These are phyloP conservation scores for Linanthus parryae DNA, from an alignment of 148 eudicot species.

Conservation along the genomic window DNA sequence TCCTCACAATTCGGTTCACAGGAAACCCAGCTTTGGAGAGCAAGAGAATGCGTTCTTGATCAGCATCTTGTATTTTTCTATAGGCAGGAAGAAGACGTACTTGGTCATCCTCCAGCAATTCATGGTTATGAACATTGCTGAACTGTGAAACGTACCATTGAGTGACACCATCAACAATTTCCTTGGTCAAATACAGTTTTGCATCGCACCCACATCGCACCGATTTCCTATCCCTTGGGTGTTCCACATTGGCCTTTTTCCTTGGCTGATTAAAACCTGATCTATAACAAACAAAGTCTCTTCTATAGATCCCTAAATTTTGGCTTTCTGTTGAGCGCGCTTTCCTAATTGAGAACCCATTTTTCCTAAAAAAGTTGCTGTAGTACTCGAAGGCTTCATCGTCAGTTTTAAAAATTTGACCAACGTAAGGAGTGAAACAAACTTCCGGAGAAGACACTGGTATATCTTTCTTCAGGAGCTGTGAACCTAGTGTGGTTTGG, in stretches of 20 bases:
- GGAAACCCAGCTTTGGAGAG: constrained; percentile 76
- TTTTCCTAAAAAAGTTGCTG: constrained; percentile 52
- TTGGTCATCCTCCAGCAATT: constrained; percentile 65
- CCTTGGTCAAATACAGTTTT: constrained; percentile 56
- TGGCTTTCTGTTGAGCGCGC: constrained; percentile 66
- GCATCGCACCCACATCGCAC: constrained; percentile 83
- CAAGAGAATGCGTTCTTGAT: constrained; percentile 63
- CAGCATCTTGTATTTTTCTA: constrained; percentile 61
- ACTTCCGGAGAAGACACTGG: constrained; percentile 19
- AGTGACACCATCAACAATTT: constrained; percentile 45
- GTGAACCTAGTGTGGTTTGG: constrained; percentile 21
- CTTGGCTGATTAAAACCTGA: constrained; percentile 65
- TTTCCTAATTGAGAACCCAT: constrained; percentile 73
- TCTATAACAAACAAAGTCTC: constrained; percentile 76
- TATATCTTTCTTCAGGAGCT: constrained; percentile 22
- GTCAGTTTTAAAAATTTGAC: constrained; percentile 49
- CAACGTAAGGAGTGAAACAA: constrained; percentile 56
- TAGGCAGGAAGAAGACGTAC: constrained; percentile 77
- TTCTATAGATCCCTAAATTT: constrained; percentile 55
- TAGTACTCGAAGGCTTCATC: constrained; percentile 62
- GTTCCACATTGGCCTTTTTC: constrained; percentile 58
- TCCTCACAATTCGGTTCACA: constrained; percentile 49
- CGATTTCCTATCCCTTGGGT: constrained; percentile 70
- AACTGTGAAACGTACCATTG: constrained; percentile 65
- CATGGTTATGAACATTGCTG: constrained; percentile 78